Percentiles rank a stretch among this genome's conserved stretches.
These are phyloP conservation scores for Macrophomina phaseolina DNA, from an alignment of 2,329 filamentous ascomycete species.

Conservation along the genomic window DNA sequence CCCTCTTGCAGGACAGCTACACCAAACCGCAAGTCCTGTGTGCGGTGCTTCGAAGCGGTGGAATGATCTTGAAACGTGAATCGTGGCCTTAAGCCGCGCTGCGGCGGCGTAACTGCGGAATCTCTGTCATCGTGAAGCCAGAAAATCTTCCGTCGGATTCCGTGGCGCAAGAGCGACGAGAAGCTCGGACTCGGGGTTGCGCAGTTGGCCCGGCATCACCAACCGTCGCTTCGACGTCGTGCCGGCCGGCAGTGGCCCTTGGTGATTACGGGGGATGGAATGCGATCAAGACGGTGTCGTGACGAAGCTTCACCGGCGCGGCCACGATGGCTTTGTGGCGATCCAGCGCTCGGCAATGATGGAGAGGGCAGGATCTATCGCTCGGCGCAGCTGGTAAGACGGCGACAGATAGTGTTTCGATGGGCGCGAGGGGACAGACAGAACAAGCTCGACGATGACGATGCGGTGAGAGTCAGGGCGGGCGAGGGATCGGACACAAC, in stretches of 20 bases:
- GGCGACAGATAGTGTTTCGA: slow-evolving; percentile 9
- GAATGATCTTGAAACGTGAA: background rate
- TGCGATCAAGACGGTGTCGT: background rate
- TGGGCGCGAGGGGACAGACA: background rate
- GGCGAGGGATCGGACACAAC: slow-evolving; percentile 10
- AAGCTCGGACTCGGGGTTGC: no score
- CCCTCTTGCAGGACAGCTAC: background rate
- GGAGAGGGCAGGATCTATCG: no score
- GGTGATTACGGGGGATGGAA: background rate
- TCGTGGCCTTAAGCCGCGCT: background rate
- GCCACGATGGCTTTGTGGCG: background rate
- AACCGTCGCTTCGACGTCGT: background rate
- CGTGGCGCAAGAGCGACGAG: background rate
- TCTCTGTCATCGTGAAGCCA: background rate
- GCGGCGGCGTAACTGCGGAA: background rate
- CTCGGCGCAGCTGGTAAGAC: no score
- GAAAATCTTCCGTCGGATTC: background rate
- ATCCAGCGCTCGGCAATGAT: no score
- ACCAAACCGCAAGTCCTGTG: no score
- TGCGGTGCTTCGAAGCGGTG: background rate
- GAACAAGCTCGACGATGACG: slow-evolving; percentile 5
- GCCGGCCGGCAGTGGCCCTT: background rate
- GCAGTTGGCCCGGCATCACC: background rate
- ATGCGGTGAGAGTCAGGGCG: slow-evolving; percentile 22
- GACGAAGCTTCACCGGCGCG: background rate